Evolutionary conservation across 345 rosid genomes (phyloP).

Genomic region (Carallia brachiata): DNA sequence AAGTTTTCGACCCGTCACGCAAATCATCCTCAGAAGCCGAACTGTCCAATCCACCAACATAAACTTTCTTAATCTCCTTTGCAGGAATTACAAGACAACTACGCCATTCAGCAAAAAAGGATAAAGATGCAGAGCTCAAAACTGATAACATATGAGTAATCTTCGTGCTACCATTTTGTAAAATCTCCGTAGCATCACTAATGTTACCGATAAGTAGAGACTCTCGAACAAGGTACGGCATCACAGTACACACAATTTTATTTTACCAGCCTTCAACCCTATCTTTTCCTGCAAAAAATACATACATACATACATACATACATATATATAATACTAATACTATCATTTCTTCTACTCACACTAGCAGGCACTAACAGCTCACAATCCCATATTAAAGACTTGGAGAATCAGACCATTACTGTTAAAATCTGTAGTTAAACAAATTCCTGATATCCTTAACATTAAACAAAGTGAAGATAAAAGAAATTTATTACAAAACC

Average conservation of each 20-base stretch:
- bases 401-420: no score
- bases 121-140: conserved; percentile 58
- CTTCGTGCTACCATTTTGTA: conserved; percentile 59
- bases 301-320: no score
- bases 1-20: conserved; percentile 37
- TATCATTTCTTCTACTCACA: no score
- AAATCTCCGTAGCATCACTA: conserved; percentile 60
- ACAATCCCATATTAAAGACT: no score
- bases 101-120: conserved; percentile 69
- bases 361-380: no score
- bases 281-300: background rate
- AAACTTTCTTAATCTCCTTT: conserved; percentile 63
- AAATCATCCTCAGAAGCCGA: conserved; percentile 24
- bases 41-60: conserved; percentile 42
- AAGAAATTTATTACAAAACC: no score
- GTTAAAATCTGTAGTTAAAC: no score
- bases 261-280: background rate
- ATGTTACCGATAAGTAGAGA: conserved; percentile 75
- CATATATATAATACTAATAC: no score
- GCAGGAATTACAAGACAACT: conserved; percentile 45
- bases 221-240: conserved; percentile 71
- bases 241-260: conserved; percentile 17
- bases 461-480: no score
- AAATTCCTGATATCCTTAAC: no score
- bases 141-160: conserved; percentile 63